phyloP scores from a whole-genome alignment of 164 flowering plant species.

The Euptelea pleiosperma region DNA sequence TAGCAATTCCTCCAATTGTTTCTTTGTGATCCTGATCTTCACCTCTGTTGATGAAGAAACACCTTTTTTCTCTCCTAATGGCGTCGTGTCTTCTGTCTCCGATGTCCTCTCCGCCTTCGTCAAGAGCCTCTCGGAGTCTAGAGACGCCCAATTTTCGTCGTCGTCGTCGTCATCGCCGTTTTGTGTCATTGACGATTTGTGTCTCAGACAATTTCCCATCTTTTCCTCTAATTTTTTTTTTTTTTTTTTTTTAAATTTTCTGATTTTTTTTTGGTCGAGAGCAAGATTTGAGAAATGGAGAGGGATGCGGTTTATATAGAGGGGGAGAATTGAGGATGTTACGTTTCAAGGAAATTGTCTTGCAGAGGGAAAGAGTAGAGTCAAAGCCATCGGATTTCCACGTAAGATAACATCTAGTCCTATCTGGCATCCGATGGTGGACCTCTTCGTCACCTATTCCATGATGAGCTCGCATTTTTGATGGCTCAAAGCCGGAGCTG shows the following conservation, averaged over 20 bases:
- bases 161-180: slow-evolving; percentile 15
- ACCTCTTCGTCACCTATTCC: neutral
- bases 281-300: slow-evolving; percentile 6
- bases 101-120: neutral
- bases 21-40: slow-evolving; percentile 21
- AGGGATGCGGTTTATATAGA: neutral
- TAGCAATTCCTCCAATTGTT: slow-evolving; percentile 17
- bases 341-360: too few species aligned
- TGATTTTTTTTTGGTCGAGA: neutral
- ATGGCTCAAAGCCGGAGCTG: too few species aligned
- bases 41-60: slow-evolving; percentile 17
- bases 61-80: neutral
- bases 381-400: neutral
- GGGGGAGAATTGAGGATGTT: too few species aligned
- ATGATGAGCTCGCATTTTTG: too few species aligned
- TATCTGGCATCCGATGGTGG: neutral
- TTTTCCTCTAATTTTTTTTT: neutral
- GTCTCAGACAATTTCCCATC: slow-evolving; percentile 18
- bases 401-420: slow-evolving; percentile 8
- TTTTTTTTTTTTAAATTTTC: neutral
- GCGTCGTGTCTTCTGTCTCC: neutral
- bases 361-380: neutral
- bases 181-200: slow-evolving; percentile 7
- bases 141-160: slow-evolving; percentile 12
- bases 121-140: neutral